phyloP scores from a whole-genome alignment of 768 basidiomycete species.

The Calocera viscosa region DNA sequence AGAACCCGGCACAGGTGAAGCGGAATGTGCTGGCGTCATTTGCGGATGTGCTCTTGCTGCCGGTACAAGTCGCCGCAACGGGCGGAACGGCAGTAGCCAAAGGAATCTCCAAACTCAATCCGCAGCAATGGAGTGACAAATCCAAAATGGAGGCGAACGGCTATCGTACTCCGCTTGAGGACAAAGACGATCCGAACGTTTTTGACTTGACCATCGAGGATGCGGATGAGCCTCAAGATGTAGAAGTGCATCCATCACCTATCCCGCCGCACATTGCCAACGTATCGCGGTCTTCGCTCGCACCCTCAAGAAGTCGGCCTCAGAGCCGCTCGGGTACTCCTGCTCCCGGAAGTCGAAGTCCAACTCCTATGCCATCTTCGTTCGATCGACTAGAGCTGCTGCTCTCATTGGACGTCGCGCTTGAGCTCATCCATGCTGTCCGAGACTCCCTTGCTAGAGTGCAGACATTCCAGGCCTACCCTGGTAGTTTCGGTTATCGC shows the following conservation, averaged over 20 bases:
- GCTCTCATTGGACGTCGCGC: constrained; percentile 79
- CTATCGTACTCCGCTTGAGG: constrained; percentile 18
- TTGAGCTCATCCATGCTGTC: constrained; percentile 86
- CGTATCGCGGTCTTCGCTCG: constrained; percentile 8
- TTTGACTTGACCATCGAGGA: constrained; percentile 13
- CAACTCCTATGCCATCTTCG: constrained; percentile 17
- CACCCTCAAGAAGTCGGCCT: constrained; percentile 11
- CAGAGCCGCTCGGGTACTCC: neutral
- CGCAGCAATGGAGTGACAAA: constrained; percentile 63
- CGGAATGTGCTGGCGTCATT: constrained; percentile 87
- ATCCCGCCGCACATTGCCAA: constrained; percentile 16
- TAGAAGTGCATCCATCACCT: constrained; percentile 19
- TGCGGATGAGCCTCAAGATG: constrained; percentile 16
- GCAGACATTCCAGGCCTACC: constrained; percentile 80
- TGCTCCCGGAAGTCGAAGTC: constrained; percentile 4
- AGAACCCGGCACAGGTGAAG: constrained; percentile 85
- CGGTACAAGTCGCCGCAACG: constrained; percentile 65
- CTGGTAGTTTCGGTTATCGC: constrained; percentile 71
- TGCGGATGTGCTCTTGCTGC: constrained; percentile 74
- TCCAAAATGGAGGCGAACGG: constrained; percentile 17
- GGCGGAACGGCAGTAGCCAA: constrained; percentile 67
- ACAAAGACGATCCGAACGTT: constrained; percentile 2
- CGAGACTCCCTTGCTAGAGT: constrained; percentile 84
- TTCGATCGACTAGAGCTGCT: constrained; percentile 65
- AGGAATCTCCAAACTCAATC: constrained; percentile 81